Evolutionary conservation across 2,329 filamentous ascomycete species (phyloP).

Genomic region (Sarocladium kiliense): DNA sequence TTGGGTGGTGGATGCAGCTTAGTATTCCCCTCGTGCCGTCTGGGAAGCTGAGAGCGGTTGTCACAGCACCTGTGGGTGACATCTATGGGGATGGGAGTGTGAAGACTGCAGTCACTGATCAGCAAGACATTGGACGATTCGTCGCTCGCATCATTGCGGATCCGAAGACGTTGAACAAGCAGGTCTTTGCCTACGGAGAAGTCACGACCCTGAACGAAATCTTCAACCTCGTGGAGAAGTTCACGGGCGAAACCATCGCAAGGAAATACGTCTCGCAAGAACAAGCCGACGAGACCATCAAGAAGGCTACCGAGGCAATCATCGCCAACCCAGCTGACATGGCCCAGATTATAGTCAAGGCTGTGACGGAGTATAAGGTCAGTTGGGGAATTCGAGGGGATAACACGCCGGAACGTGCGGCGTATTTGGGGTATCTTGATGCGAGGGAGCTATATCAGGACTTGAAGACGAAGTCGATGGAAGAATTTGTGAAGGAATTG

Average conservation of each 20-base stretch:
- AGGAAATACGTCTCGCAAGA: background rate
- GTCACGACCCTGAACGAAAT: constrained; percentile 41
- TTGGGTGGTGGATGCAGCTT: constrained; percentile 53
- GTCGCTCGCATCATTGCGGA: constrained; percentile 47
- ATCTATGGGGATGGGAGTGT: constrained; percentile 41
- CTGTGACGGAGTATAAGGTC: constrained; percentile 32
- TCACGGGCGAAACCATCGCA: constrained; percentile 42
- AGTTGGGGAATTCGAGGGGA: constrained; percentile 46
- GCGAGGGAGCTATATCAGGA: constrained; percentile 50
- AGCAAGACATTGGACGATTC: constrained; percentile 46
- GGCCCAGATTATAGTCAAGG: constrained; percentile 8
- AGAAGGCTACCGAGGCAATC: background rate
- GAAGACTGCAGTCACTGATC: constrained; percentile 38
- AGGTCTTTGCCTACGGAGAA: constrained; percentile 43
- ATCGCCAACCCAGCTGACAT: background rate
- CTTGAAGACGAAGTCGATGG: constrained; percentile 21
- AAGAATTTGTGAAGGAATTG: background rate
- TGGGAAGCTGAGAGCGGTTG: constrained; percentile 22
- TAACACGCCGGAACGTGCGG: constrained; percentile 46
- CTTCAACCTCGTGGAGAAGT: constrained; percentile 36
- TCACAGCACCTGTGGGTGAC: constrained; percentile 26
- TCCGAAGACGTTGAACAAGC: constrained; percentile 46
- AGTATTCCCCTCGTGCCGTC: constrained; percentile 23
- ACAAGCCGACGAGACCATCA: background rate
- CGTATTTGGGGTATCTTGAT: constrained; percentile 50